phyloP scores from a whole-genome alignment of 2,329 filamentous ascomycete species.

The Beauveria bassiana region DNA sequence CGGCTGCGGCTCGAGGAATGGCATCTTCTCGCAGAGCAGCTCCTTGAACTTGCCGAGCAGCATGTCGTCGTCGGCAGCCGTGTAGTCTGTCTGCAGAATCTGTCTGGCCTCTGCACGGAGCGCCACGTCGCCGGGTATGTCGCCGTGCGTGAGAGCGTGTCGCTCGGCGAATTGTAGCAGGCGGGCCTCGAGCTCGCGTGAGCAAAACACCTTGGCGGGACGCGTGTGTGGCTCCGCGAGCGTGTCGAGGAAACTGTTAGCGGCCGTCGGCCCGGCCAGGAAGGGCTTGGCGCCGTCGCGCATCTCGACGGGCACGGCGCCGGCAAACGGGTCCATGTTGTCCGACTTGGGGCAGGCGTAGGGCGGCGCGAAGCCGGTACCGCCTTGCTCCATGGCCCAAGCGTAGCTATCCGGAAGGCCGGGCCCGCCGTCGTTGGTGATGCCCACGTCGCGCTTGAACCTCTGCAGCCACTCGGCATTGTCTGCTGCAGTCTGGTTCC shows the following conservation, averaged over 20 bases:
- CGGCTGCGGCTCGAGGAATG: slow-evolving; percentile 3
- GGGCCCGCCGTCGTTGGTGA: slow-evolving; percentile 42
- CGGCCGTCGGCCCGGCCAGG: slow-evolving; percentile 33
- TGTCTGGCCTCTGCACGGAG: slow-evolving; percentile 39
- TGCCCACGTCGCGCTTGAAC: slow-evolving; percentile 52
- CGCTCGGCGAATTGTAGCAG: slow-evolving; percentile 40
- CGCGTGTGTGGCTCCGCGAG: slow-evolving; percentile 36
- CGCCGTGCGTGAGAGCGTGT: slow-evolving; percentile 29
- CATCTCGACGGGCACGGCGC: slow-evolving; percentile 26
- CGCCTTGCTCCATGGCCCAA: slow-evolving; percentile 44
- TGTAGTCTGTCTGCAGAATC: slow-evolving; percentile 38
- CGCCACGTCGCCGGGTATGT: slow-evolving; percentile 40
- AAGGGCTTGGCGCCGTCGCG: slow-evolving; percentile 32
- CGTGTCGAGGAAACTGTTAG: slow-evolving; percentile 40
- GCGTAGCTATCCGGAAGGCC: slow-evolving; percentile 35
- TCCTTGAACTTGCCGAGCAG: slow-evolving; percentile 48
- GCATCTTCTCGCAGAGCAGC: slow-evolving; percentile 29
- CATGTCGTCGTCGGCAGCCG: slow-evolving; percentile 46
- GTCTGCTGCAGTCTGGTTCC: slow-evolving; percentile 57
- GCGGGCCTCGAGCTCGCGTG: slow-evolving; percentile 49
- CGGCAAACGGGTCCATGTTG: slow-evolving; percentile 26
- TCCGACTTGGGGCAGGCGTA: slow-evolving; percentile 39
- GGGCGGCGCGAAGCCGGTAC: slow-evolving; percentile 48
- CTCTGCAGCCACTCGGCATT: slow-evolving; percentile 56
- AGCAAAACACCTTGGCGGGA: slow-evolving; percentile 48